Evolutionary conservation across 352 stramenopile genomes (phyloP).

Genomic region (Globisporangium radiosum): DNA sequence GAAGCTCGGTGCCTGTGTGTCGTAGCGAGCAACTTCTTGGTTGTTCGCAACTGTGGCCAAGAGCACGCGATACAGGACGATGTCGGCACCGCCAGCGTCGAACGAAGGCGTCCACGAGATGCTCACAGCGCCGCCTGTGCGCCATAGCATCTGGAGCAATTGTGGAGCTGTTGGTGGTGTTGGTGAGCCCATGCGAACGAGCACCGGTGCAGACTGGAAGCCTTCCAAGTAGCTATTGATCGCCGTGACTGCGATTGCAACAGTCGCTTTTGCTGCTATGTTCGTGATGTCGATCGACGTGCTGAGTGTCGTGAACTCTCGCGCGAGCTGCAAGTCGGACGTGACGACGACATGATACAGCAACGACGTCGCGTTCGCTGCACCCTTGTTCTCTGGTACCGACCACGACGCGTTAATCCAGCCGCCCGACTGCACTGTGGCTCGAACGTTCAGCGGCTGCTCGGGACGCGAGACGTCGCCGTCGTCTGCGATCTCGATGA

Average conservation of each 20-base stretch:
- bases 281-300: conserved; percentile 15
- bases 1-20: conserved; percentile 1
- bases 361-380: conserved; percentile 20
- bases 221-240: conserved; percentile 18
- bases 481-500: conserved; percentile 47
- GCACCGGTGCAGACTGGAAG: conserved; percentile 9
- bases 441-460: conserved; percentile 13
- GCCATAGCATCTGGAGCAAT: conserved; percentile 16
- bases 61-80: conserved; percentile 28
- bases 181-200: conserved; percentile 18
- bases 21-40: conserved; percentile 2
- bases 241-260: conserved; percentile 26
- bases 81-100: conserved; percentile 29
- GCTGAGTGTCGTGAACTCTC: conserved; percentile 14
- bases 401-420: conserved; percentile 24
- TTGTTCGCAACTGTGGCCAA: conserved; percentile 7
- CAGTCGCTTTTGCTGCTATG: conserved; percentile 21
- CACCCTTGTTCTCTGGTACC: conserved; percentile 23
- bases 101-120: conserved; percentile 35
- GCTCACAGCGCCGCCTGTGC: conserved; percentile 35
- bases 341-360: conserved; percentile 22
- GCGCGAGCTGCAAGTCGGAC: conserved; percentile 8
- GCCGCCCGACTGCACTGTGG: conserved; percentile 21
- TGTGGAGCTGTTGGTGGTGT: conserved; percentile 23
- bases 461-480: conserved; percentile 37